phyloP scores from a whole-genome alignment of 305 asterid species.

The Fraxinus floribunda region DNA sequence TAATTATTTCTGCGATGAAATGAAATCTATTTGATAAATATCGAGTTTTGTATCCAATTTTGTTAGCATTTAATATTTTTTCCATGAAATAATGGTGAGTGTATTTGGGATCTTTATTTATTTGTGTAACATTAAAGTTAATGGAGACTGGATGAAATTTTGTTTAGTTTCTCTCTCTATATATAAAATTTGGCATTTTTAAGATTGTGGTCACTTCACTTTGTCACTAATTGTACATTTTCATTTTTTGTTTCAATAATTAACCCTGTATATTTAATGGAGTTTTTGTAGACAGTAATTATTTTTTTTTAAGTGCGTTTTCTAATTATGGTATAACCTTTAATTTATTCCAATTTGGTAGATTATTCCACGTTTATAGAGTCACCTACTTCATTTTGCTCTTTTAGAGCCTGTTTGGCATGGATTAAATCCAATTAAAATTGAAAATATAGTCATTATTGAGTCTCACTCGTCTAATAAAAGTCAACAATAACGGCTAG shows the following conservation, averaged over 20 bases:
- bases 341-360: neutral
- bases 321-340: neutral
- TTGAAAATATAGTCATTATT: no score
- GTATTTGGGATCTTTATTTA: neutral
- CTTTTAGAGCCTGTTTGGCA: no score
- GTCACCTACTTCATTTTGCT: neutral
- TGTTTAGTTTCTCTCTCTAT: neutral
- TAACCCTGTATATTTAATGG: neutral
- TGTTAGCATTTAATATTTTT: constrained; percentile 14
- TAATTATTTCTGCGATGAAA: constrained; percentile 31
- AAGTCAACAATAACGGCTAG: no score
- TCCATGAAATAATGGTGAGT: neutral
- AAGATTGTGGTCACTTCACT: neutral
- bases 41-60: constrained; percentile 22
- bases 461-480: no score
- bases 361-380: no score
- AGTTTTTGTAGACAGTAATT: no score
- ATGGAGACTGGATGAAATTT: neutral
- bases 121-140: neutral
- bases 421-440: no score
- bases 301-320: no score
- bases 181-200: neutral
- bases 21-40: neutral
- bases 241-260: neutral
- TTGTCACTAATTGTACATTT: neutral